Evolutionary conservation across 2,329 filamentous ascomycete genomes (phyloP).

Genomic region (Xylariaceae sp.): DNA sequence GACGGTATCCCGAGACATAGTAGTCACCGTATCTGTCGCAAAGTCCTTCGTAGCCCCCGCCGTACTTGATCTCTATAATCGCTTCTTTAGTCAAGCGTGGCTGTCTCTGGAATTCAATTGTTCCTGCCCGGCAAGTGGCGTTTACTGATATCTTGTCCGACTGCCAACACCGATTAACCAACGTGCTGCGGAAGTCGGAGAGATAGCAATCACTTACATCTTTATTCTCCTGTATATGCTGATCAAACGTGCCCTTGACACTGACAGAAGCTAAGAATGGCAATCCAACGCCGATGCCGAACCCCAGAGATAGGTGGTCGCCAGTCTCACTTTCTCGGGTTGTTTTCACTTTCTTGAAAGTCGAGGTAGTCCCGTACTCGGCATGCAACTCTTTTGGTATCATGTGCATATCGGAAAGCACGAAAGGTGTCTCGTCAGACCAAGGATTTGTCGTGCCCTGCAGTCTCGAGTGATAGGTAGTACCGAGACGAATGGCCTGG

Average conservation of each 20-base stretch:
- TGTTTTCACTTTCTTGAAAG: neutral
- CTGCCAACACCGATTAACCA: neutral
- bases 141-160: constrained; percentile 1
- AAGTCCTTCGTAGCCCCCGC: neutral
- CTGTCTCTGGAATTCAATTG: constrained; percentile 1
- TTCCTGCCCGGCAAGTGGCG: neutral
- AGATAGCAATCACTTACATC: neutral
- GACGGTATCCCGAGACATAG: neutral
- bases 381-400: constrained; percentile 1
- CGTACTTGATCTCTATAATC: constrained; percentile 1
- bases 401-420: neutral
- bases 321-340: neutral
- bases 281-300: neutral
- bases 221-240: constrained; percentile 1
- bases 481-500: neutral
- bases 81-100: neutral
- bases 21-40: neutral
- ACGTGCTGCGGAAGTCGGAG: neutral
- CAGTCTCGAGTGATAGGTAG: neutral
- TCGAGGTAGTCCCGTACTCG: constrained; percentile 1
- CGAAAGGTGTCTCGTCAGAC: neutral
- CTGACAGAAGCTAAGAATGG: neutral
- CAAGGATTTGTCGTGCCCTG: neutral
- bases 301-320: neutral
- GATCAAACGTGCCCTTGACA: neutral